phyloP scores from a whole-genome alignment of 2,329 filamentous ascomycete genomes.

The Claviceps citrina region DNA sequence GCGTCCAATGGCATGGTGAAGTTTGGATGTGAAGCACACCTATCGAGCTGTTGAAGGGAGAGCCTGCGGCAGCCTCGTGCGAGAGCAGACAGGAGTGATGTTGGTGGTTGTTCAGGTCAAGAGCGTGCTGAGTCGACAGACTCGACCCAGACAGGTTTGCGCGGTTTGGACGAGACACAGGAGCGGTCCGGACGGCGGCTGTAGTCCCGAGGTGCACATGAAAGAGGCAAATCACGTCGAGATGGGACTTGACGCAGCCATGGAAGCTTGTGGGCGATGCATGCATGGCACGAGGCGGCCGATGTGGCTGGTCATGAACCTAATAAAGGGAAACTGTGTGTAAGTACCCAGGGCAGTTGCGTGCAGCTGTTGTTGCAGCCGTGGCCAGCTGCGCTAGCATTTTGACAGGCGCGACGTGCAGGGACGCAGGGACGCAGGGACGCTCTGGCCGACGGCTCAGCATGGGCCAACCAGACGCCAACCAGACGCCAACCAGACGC shows the following conservation, averaged over 20 bases:
- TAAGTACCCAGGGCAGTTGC: neutral
- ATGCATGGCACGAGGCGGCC: neutral
- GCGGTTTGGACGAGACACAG: neutral
- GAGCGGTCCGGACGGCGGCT: neutral
- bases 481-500: no score
- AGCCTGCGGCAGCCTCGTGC: neutral
- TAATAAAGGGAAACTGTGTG: neutral
- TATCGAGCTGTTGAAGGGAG: constrained; percentile 2
- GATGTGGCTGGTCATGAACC: neutral
- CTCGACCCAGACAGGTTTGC: neutral
- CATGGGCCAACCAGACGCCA: neutral
- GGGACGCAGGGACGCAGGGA: neutral
- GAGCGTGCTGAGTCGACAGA: neutral
- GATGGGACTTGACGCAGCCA: neutral
- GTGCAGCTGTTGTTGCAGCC: neutral
- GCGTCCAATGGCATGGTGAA: constrained; percentile 6
- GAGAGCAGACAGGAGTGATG: no score
- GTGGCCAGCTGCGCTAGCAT: no score
- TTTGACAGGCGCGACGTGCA: no score
- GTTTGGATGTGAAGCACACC: neutral
- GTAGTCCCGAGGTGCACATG: neutral
- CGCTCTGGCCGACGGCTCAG: neutral
- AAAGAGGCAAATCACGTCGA: neutral
- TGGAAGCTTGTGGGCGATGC: neutral
- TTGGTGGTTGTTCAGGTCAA: neutral